phyloP scores from a whole-genome alignment of 345 rosid genomes.

The Eucalyptus pumila region DNA sequence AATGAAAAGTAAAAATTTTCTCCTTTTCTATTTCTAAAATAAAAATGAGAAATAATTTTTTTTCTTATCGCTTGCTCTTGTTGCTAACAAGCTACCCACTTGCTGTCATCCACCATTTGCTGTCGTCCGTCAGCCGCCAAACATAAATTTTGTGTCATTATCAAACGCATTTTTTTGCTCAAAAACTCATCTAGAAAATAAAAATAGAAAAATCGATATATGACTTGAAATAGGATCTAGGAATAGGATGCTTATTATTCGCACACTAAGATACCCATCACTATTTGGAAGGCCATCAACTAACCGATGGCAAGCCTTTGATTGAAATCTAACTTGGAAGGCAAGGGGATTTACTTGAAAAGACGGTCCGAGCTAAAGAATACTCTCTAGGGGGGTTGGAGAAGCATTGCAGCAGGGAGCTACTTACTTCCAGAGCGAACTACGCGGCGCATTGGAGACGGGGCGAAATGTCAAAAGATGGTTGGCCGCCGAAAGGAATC shows the following conservation, averaged over 20 bases:
- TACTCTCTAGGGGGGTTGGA: not conserved
- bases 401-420: not conserved
- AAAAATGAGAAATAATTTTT: too few species aligned
- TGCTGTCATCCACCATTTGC: too few species aligned
- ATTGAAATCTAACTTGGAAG: not conserved
- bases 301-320: not conserved
- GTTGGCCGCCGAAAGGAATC: not conserved
- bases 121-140: accelerated
- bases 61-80: too few species aligned
- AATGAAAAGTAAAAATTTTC: accelerated
- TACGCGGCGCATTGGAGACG: not conserved
- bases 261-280: too few species aligned
- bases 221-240: too few species aligned
- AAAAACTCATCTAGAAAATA: too few species aligned
- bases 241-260: too few species aligned
- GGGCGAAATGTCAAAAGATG: not conserved
- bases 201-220: too few species aligned
- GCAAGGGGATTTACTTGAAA: not conserved
- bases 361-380: not conserved
- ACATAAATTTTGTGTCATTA: too few species aligned
- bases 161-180: too few species aligned
- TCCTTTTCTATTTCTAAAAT: too few species aligned
- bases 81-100: too few species aligned
- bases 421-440: not conserved
- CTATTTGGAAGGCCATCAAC: not conserved